These are phyloP conservation scores for Candolleomyces aberdarensis DNA, from an alignment of 768 basidiomycete genomes.

Conservation along the genomic window DNA sequence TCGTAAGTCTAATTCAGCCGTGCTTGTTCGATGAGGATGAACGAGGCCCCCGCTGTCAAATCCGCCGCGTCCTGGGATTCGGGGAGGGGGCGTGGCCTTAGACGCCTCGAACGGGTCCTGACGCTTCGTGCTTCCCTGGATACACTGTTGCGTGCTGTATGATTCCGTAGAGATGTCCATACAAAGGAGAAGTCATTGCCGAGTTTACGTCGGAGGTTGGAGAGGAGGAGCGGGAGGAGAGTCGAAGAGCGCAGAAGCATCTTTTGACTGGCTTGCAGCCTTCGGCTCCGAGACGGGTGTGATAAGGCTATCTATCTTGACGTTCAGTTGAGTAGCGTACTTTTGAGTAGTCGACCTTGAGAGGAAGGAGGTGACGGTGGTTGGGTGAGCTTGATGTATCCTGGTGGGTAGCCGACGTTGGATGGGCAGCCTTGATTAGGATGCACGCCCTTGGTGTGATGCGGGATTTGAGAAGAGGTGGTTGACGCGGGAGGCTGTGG, in stretches of 20 bases:
- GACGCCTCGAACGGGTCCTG: conserved; percentile 48
- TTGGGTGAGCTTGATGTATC: conserved; percentile 49
- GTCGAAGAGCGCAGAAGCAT: conserved; percentile 52
- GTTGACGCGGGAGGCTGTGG: conserved; percentile 67
- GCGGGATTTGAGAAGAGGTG: conserved; percentile 7
- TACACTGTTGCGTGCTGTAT: conserved; percentile 39
- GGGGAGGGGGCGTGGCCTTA: conserved; percentile 44
- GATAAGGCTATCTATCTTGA: conserved; percentile 44
- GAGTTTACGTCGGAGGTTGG: too few relatives aligned
- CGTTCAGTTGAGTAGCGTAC: conserved; percentile 13
- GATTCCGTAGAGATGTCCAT: conserved; percentile 33
- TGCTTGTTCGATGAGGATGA: conserved; percentile 70
- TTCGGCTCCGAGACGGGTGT: conserved; percentile 53
- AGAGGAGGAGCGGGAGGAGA: too few relatives aligned
- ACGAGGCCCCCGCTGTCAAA: conserved; percentile 71
- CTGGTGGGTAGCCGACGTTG: conserved; percentile 54
- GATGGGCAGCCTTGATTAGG: conserved; percentile 64
- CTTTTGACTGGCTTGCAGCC: too few relatives aligned
- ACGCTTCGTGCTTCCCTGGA: conserved; percentile 23
- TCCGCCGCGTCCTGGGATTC: conserved; percentile 15
- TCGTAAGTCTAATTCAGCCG: conserved; percentile 43
- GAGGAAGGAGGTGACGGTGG: too few relatives aligned
- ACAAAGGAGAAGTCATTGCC: too few relatives aligned
- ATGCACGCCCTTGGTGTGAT: conserved; percentile 34
- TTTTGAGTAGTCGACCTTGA: conserved; percentile 35